Conservation (phyloP, 2,329 filamentous ascomycete species). For the Claviceps spartinae region DNA sequence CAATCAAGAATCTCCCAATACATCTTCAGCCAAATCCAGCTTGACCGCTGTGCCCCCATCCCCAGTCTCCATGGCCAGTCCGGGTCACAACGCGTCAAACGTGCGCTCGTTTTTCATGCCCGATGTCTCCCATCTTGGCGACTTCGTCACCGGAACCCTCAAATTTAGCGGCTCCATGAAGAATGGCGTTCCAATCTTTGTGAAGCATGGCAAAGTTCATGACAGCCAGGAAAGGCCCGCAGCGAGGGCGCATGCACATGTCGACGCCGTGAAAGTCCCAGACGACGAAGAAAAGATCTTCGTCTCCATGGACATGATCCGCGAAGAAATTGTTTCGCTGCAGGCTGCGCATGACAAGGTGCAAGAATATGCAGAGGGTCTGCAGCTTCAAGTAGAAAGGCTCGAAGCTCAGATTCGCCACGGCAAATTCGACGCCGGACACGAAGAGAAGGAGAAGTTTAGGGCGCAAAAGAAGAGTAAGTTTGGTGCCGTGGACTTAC, state of each 20-base stretch:
- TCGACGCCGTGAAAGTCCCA: slow-evolving; percentile 37
- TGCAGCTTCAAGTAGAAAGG: slow-evolving; percentile 37
- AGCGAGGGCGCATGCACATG: slow-evolving; percentile 27
- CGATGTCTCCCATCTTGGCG: slow-evolving; percentile 39
- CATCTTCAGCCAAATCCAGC: slow-evolving; percentile 28
- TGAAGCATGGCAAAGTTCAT: slow-evolving; percentile 38
- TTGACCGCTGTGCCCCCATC: slow-evolving; percentile 28
- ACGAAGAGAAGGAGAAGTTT: slow-evolving; percentile 30
- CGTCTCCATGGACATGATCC: slow-evolving; percentile 49
- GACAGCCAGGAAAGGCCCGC: slow-evolving; percentile 25
- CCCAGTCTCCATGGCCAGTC: slow-evolving; percentile 20
- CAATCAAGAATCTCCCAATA: slow-evolving; percentile 18
- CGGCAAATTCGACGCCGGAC: slow-evolving; percentile 29
- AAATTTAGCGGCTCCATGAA: slow-evolving; percentile 35
- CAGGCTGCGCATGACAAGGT: slow-evolving; percentile 43
- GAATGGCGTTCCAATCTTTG: slow-evolving; percentile 42
- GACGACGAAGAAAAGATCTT: slow-evolving; percentile 44
- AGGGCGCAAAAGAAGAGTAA: slow-evolving; percentile 42
- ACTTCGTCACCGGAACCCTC: slow-evolving; percentile 42
- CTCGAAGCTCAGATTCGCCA: slow-evolving; percentile 36
- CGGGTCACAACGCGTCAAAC: slow-evolving; percentile 26
- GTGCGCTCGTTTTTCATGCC: slow-evolving; percentile 41
- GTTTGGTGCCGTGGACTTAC: slow-evolving; percentile 18
- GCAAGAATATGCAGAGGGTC: slow-evolving; percentile 38
- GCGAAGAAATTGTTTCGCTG: slow-evolving; percentile 40